Conservation (phyloP, 257 asterid species). For the Catharanthus roseus region DNA sequence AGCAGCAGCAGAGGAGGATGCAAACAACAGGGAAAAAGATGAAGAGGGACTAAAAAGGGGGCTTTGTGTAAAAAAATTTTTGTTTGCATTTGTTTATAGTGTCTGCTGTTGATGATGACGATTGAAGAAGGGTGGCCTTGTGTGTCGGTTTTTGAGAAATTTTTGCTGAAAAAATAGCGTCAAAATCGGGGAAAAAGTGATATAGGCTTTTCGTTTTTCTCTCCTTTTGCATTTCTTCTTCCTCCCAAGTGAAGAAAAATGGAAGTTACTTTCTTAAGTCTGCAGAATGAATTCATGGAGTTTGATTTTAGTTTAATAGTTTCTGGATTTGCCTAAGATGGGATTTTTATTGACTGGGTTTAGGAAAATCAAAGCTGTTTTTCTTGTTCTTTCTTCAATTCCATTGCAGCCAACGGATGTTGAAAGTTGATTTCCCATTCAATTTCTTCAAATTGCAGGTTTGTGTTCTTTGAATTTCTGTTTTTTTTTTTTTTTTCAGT, state of each 20-base stretch:
- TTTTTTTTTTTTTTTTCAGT: background rate
- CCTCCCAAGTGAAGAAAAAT: background rate
- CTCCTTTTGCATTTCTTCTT: conserved; percentile 19
- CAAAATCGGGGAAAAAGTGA: conserved; percentile 41
- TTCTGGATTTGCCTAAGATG: conserved; percentile 1
- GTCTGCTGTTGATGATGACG: conserved; percentile 42
- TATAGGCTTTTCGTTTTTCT: conserved; percentile 11
- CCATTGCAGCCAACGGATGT: background rate
- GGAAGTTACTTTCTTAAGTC: conserved; percentile 3
- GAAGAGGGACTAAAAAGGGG: conserved; percentile 9
- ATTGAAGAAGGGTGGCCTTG: conserved; percentile 31
- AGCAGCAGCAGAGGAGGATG: conserved; percentile 22
- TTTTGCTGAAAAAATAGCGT: conserved; percentile 14
- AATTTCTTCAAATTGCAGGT: conserved; percentile 26
- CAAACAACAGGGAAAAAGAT: conserved; percentile 20
- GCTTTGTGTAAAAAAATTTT: conserved; percentile 28
- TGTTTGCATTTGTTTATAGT: conserved; percentile 39
- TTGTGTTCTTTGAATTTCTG: conserved; percentile 4
- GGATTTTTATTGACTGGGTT: conserved; percentile 3
- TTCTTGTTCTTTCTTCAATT: conserved; percentile 3
- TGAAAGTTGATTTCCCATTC: conserved; percentile 10
- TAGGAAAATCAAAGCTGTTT: conserved; percentile 13
- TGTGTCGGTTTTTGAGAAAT: conserved; percentile 41
- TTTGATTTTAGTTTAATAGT: conserved; percentile 1
- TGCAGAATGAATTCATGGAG: conserved; percentile 7